Base-by-base conservation (phyloP, 2,329 filamentous ascomycete species). In the Thielaviopsis musarum region DNA sequence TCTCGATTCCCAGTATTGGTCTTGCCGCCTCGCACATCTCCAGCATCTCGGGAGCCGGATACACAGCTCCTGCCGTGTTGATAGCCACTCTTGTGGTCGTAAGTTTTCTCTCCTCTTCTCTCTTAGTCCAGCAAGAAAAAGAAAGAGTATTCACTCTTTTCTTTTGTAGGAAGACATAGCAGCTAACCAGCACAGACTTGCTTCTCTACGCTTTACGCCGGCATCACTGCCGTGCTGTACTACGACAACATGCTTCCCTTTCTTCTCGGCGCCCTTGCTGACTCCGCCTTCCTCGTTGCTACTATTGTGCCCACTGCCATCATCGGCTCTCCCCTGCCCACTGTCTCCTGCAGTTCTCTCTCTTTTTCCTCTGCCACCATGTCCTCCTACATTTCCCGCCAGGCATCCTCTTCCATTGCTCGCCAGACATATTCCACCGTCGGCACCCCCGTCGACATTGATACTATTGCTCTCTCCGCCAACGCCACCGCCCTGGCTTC, bases 11-110 rank as follows among this genome's bases (percentile, higher is more conserved):
- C 61, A 82, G 93, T 64, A 85, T 95, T 64, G 88, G 89, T 53
- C 81, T 95, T 69, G 83, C 83, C 0, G 81, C 85, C 66, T 89
- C 91, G 71, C 94, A 95, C 71, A 84, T 95, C 66, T 77, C 83
- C 24, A 78, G 87, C 65, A 89, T 94, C 69, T 81, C 88, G 52
- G 73, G 76, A 52, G 79, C 76, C 22, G 78, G 83, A 63, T 79
- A 84, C 59, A 76, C 79, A 30, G 82, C 86, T 0, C 87, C 89
- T 0, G 75, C 80, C 57, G 82, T 90, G 54, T 76, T 96, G 22
- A 80, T 95, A 30, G 88, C 83, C 30, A 89, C 88, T 2, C 77
- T 95, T 63, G 81, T 81, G 62, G 81, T 95, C 64, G 90, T 95
- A 79, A 67, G 87, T 80, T 24, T 10, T 28, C 24, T 28, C 15